phyloP scores from a whole-genome alignment of 2,329 filamentous ascomycete species.

The Fusarium fujikuroi region DNA sequence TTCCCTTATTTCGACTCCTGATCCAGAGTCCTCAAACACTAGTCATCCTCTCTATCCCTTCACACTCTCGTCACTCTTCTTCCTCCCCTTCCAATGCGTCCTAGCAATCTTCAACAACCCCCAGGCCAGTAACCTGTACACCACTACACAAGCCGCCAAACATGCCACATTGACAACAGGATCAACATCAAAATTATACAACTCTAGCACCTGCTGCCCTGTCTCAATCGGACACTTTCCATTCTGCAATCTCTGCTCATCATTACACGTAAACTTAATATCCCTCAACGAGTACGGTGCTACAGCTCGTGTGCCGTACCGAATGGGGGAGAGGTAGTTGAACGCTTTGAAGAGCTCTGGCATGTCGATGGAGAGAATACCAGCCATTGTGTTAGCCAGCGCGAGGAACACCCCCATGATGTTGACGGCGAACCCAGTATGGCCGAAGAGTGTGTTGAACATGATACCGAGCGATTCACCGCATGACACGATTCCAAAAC shows the following conservation, averaged over 20 bases:
- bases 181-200: constrained; percentile 74
- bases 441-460: constrained; percentile 79
- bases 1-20: not conserved
- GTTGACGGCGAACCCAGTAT: constrained; percentile 82
- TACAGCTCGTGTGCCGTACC: constrained; percentile 75
- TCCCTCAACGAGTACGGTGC: constrained; percentile 71
- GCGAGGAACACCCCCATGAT: constrained; percentile 76
- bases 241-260: constrained; percentile 66
- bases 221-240: constrained; percentile 73
- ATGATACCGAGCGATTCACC: constrained; percentile 82
- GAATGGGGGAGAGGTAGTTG: constrained; percentile 78
- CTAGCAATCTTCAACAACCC: constrained; percentile 64
- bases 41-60: not conserved
- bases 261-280: constrained; percentile 72
- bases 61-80: constrained; percentile 37
- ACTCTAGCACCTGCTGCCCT: constrained; percentile 72
- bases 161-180: constrained; percentile 70
- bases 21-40: rapidly evolving
- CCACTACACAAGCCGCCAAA: constrained; percentile 70
- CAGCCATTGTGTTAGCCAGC: constrained; percentile 76
- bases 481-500: constrained; percentile 78
- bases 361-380: constrained; percentile 76
- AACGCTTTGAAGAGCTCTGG: constrained; percentile 72
- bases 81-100: constrained; percentile 60
- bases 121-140: constrained; percentile 74